Conservation (phyloP, 208 protist species). For the Leishmania tarentolae region DNA sequence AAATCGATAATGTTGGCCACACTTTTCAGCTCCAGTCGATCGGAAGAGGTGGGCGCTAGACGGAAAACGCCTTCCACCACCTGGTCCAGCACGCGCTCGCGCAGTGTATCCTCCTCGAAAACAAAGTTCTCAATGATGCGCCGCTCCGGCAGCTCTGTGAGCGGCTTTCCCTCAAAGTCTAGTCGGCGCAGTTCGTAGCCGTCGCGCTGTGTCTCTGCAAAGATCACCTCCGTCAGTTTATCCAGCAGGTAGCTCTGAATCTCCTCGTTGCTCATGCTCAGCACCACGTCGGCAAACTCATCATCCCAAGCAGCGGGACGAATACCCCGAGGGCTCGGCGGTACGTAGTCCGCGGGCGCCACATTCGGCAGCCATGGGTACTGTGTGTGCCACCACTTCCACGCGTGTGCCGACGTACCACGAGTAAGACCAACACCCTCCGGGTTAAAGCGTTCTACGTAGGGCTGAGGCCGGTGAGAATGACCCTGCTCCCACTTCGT, state of each 20-base stretch:
- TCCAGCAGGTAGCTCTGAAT: conserved; percentile 71
- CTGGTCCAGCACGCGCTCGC: conserved; percentile 83
- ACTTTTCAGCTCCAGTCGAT: conserved; percentile 81
- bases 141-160: conserved; percentile 85
- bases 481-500: conserved; percentile 89
- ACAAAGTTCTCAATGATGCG: conserved; percentile 90
- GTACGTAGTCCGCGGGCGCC: conserved; percentile 49
- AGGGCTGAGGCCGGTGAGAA: conserved; percentile 80
- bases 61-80: conserved; percentile 90
- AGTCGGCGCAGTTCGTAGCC: conserved; percentile 91
- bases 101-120: conserved; percentile 89
- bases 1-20: conserved; percentile 87
- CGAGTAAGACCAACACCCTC: conserved; percentile 84
- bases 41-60: conserved; percentile 69
- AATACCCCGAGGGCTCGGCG: conserved; percentile 38
- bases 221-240: conserved; percentile 89
- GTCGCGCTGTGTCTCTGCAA: conserved; percentile 85
- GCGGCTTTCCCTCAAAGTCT: conserved; percentile 93
- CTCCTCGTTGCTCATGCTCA: conserved; percentile 77
- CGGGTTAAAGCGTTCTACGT: conserved; percentile 88
- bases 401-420: conserved; percentile 76
- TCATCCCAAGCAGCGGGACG: conserved; percentile 81
- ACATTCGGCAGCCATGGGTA: conserved; percentile 91
- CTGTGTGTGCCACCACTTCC: conserved; percentile 93
- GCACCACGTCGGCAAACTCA: conserved; percentile 73